phyloP scores from a whole-genome alignment of 2,329 filamentous ascomycete species.

The Acephala macrosclerotiorum region DNA sequence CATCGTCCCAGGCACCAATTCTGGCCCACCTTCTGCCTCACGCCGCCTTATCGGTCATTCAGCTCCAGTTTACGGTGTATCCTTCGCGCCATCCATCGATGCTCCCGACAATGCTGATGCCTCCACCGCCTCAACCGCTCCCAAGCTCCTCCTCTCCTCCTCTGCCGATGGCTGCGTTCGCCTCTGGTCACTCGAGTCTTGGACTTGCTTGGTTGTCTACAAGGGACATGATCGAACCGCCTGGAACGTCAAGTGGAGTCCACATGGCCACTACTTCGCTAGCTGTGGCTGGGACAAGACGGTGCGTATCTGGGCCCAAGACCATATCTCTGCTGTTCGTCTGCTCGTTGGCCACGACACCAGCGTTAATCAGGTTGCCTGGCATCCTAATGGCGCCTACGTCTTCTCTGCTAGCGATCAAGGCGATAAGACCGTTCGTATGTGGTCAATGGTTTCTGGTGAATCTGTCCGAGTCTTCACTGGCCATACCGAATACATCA shows the following conservation, averaged over 20 bases:
- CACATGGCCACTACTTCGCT: slow-evolving; percentile 94
- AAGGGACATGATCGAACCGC: slow-evolving; percentile 91
- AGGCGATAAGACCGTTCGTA: slow-evolving; percentile 87
- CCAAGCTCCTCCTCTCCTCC: slow-evolving; percentile 84
- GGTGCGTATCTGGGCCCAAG: slow-evolving; percentile 89
- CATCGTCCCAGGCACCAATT: slow-evolving; percentile 62
- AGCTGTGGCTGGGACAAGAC: slow-evolving; percentile 90
- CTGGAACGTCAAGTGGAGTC: slow-evolving; percentile 88
- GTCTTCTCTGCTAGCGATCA: slow-evolving; percentile 91
- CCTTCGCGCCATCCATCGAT: slow-evolving; percentile 69
- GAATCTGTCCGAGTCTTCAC: slow-evolving; percentile 90
- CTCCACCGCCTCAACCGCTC: slow-evolving; percentile 54
- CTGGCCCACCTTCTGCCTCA: slow-evolving; percentile 74
- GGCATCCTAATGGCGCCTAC: slow-evolving; percentile 94
- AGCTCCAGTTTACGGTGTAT: slow-evolving; percentile 85
- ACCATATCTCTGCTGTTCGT: slow-evolving; percentile 87
- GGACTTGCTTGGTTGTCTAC: slow-evolving; percentile 92
- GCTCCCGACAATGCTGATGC: slow-evolving; percentile 37
- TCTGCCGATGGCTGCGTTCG: slow-evolving; percentile 89
- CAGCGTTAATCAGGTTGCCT: slow-evolving; percentile 88
- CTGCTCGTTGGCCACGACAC: slow-evolving; percentile 93
- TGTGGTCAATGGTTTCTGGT: slow-evolving; percentile 95
- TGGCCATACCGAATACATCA: slow-evolving; percentile 89
- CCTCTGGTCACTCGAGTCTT: slow-evolving; percentile 91
- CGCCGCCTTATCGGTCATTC: slow-evolving; percentile 85